A percentile compares a stretch with the other conserved stretches of the same genome.
These are phyloP conservation scores for Mycena galopus DNA, from an alignment of 768 basidiomycete genomes.

Conservation along the genomic window DNA sequence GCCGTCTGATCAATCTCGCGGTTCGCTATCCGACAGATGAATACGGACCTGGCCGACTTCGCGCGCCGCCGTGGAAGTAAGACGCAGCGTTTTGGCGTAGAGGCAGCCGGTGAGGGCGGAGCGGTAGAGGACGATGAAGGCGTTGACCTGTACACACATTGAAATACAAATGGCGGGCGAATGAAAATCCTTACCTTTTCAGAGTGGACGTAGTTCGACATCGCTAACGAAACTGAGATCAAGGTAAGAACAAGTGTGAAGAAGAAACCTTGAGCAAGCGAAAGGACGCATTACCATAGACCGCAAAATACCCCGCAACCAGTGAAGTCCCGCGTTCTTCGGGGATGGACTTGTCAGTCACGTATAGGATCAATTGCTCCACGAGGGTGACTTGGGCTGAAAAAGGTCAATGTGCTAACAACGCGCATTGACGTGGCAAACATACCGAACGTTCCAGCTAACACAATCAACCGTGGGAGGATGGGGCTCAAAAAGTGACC, in stretches of 20 bases:
- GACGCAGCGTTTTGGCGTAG: slow-evolving; percentile 19
- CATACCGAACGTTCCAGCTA: slow-evolving; percentile 15
- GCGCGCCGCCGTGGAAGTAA: slow-evolving; percentile 24
- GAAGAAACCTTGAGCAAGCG: neutral
- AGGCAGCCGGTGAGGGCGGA: slow-evolving; percentile 28
- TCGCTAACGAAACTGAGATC: neutral
- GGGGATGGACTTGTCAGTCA: slow-evolving; percentile 22
- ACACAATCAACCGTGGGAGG: slow-evolving; percentile 7
- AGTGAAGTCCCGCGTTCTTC: slow-evolving; percentile 16
- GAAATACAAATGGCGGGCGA: too few relatives aligned
- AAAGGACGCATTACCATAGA: slow-evolving; percentile 15
- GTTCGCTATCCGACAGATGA: neutral
- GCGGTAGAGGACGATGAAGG: slow-evolving; percentile 29
- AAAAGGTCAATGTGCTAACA: neutral
- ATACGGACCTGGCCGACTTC: slow-evolving; percentile 22
- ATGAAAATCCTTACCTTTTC: slow-evolving; percentile 1
- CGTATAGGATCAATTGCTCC: slow-evolving; percentile 22
- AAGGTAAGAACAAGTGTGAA: neutral
- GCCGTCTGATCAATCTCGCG: too few relatives aligned
- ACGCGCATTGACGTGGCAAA: neutral
- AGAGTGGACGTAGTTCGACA: slow-evolving; percentile 4
- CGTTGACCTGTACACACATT: neutral
- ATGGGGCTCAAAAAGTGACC: slow-evolving; percentile 17
- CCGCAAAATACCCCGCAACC: slow-evolving; percentile 12
- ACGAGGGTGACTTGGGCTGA: slow-evolving; percentile 26